Conservation (phyloP, 176 grass and related monocot species). For the Cenchrus purpureus region DNA sequence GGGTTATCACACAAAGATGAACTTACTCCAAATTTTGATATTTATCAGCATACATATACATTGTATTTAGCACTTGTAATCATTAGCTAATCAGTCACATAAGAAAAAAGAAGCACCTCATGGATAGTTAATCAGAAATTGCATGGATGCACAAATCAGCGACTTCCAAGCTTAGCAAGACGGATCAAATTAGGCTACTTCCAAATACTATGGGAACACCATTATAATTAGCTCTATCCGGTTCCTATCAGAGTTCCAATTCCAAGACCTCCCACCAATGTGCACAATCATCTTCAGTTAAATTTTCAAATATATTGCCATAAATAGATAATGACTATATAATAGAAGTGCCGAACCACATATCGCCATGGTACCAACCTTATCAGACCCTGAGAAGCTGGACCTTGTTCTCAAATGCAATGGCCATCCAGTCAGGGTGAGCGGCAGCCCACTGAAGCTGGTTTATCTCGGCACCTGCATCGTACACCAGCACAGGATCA, state of each 20-base stretch:
- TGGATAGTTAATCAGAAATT: slow-evolving; percentile 12
- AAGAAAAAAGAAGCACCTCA: not conserved
- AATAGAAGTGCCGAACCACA: not conserved
- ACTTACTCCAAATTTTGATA: not conserved
- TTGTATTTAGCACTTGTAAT: not conserved
- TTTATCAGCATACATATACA: not conserved
- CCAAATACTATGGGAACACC: not conserved
- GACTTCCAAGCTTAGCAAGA: not conserved
- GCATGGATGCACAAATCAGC: not conserved
- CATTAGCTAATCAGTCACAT: not conserved
- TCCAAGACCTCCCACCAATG: not conserved
- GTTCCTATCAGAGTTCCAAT: not conserved
- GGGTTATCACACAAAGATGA: not conserved
- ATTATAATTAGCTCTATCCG: not conserved
- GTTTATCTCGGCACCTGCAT: slow-evolving; percentile 77
- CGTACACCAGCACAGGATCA: slow-evolving; percentile 74
- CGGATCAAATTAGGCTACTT: not conserved
- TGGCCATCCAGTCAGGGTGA: slow-evolving; percentile 87
- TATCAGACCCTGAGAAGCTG: slow-evolving; percentile 82
- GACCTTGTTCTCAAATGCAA: slow-evolving; percentile 91
- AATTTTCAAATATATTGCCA: slow-evolving; percentile 3
- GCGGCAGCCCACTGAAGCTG: slow-evolving; percentile 81
- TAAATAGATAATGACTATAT: not conserved
- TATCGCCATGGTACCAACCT: slow-evolving; percentile 36
- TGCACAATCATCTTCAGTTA: not conserved